Conservation (phyloP, 768 basidiomycete genomes). For the Amanita phalloides region DNA sequence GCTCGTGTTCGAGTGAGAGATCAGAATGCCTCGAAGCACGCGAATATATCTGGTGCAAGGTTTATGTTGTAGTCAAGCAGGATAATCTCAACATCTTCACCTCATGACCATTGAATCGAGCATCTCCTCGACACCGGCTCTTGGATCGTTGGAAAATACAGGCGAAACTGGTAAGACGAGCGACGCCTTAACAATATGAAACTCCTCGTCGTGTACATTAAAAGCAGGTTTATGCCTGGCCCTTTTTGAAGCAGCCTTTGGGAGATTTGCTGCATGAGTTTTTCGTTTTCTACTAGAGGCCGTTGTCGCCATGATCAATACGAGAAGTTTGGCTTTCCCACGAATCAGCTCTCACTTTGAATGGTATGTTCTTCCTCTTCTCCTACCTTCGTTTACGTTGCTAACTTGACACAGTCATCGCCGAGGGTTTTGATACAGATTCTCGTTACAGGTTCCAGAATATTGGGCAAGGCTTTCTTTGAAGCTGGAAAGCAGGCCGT, state of each 20-base stretch:
- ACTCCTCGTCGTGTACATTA: constrained; percentile 36
- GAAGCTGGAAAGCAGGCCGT: constrained; percentile 90
- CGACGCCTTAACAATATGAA: constrained; percentile 51
- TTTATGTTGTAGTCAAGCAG: neutral
- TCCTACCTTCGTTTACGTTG: neutral
- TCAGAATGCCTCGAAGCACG: constrained; percentile 76
- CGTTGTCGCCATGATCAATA: neutral
- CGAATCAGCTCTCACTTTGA: neutral
- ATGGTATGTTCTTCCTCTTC: constrained; percentile 8
- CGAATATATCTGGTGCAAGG: constrained; percentile 65
- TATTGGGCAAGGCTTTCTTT: constrained; percentile 83
- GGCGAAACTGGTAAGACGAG: constrained; percentile 73
- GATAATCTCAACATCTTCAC: constrained; percentile 30
- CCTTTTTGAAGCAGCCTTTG: constrained; percentile 20
- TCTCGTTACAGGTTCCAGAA: constrained; percentile 62
- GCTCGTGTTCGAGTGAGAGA: constrained; percentile 71
- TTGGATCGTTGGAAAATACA: constrained; percentile 64
- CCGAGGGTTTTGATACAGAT: constrained; percentile 76
- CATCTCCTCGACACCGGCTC: constrained; percentile 75
- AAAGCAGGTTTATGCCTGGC: constrained; percentile 20
- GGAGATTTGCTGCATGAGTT: neutral
- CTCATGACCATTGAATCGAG: constrained; percentile 94
- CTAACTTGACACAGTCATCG: constrained; percentile 45
- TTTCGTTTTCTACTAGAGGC: constrained; percentile 2
- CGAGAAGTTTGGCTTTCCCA: constrained; percentile 1